These are phyloP conservation scores for Trichoderma sp. DNA, from an alignment of 2,329 filamentous ascomycete species.

Conservation along the genomic window DNA sequence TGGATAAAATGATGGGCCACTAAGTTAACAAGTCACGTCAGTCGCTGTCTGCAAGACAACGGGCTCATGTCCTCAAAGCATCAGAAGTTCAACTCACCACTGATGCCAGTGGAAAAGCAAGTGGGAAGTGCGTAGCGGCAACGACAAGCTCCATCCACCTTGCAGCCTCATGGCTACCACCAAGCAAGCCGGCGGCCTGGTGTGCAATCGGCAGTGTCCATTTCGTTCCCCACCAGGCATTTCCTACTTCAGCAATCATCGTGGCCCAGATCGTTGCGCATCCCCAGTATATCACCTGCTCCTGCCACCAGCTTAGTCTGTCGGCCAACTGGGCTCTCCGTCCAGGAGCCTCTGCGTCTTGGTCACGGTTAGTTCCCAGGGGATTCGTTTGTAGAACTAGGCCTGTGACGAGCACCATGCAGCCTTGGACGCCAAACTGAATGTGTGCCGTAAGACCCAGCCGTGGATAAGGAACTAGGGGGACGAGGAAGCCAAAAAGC, in stretches of 20 bases:
- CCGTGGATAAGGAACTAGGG: slow-evolving; percentile 15
- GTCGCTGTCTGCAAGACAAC: background rate
- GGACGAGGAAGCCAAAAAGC: slow-evolving; percentile 20
- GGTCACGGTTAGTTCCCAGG: background rate
- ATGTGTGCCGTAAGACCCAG: slow-evolving; percentile 18
- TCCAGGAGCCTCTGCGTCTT: background rate
- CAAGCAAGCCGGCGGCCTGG: slow-evolving; percentile 8
- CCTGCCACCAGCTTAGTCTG: slow-evolving; percentile 6
- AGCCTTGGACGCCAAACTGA: slow-evolving; percentile 14
- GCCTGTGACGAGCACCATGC: slow-evolving; percentile 11
- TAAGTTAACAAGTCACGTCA: background rate
- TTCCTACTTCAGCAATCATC: slow-evolving; percentile 13
- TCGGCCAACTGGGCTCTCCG: background rate
- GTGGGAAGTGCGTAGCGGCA: background rate
- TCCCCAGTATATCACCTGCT: background rate
- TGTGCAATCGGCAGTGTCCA: slow-evolving; percentile 5
- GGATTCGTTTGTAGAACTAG: slow-evolving; percentile 14
- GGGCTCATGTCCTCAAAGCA: background rate
- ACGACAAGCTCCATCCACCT: slow-evolving; percentile 15
- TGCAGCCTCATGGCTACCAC: background rate
- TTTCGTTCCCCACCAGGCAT: slow-evolving; percentile 19
- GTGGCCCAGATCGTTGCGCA: slow-evolving; percentile 12
- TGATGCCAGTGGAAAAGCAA: background rate
- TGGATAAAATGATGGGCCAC: background rate
- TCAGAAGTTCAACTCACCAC: background rate